Evolutionary conservation across 2,329 filamentous ascomycete genomes (phyloP), one percentile per base, ranked within the genome.

Genomic region (Colletotrichum navitas): DNA sequence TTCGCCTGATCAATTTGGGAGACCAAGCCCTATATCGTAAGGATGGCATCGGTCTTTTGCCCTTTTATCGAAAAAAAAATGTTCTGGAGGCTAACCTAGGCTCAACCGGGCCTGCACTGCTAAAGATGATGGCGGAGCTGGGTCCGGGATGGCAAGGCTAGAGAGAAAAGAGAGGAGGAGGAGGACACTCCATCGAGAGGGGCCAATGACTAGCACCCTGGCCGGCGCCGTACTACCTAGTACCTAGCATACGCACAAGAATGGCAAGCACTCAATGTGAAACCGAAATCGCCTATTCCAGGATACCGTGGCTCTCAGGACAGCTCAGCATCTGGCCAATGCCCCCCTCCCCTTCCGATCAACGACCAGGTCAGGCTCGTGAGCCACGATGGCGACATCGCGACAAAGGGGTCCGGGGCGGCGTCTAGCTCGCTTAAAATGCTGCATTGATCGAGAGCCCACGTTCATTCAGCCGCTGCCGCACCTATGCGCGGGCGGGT

Each of bases 341-440:
- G 47, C 47, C 24, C 49, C 14, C 47, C 24, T 36, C 14, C 3
- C 21, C 43, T 18, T n/a, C 29, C 43, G n/a, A 49, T 41, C 29
- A 49, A 18, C 21, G 43, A 51, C 59, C 32, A 51, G 45, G 43
- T 14, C 45, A 62, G 59, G 43, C 24, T 32, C 49, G 43, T n/a
- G 61, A 47, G 36, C 18, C 8, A 54, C 59, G 45, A 62, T 51
- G 59, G 39, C 61, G 61, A 63, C 61, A 63, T 63, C 24, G 32
- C 43, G 36, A 54, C 61, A 43, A 39, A 32, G 5, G 43, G 61
- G 18, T 5, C 61, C 18, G 14, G 52, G 45, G 32, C 45, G 26
- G 68, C 64, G 59, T 71, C 68, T 71, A 68, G 58, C 58, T 71
- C 68, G 68, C 64, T 71, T 68, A 63, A 21, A 54, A 21, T 59